phyloP scores from a whole-genome alignment of 768 basidiomycete genomes.

The Tulasnella sp. region DNA sequence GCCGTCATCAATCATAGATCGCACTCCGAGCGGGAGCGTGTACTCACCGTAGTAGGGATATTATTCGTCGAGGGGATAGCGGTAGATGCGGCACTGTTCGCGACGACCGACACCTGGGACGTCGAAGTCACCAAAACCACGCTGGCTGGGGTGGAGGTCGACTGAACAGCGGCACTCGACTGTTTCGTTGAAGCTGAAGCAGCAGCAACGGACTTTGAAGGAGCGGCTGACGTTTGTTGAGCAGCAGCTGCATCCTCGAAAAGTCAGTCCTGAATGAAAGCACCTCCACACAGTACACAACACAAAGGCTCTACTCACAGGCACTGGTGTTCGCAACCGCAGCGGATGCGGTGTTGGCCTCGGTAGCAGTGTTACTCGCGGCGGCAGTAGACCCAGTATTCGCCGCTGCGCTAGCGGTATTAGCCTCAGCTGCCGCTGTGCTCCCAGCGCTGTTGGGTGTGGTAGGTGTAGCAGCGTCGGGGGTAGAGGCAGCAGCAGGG shows the following conservation, averaged over 20 bases:
- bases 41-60: neutral
- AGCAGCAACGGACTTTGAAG: neutral
- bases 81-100: neutral
- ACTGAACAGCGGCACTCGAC: neutral
- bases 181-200: neutral
- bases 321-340: constrained; percentile 16
- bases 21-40: neutral
- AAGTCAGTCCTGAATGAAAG: neutral
- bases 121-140: constrained; percentile 22
- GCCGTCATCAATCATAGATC: too few relatives aligned
- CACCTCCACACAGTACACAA: neutral
- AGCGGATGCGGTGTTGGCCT: constrained; percentile 22
- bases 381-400: constrained; percentile 14
- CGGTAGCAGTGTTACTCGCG: constrained; percentile 17
- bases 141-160: constrained; percentile 32
- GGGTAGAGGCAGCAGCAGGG: constrained; percentile 13
- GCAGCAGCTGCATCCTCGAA: neutral
- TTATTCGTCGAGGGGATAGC: neutral
- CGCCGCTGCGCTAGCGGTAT: constrained; percentile 34
- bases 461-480: constrained; percentile 25
- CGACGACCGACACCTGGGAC: neutral
- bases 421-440: constrained; percentile 24
- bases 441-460: constrained; percentile 30
- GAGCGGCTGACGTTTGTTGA: neutral
- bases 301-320: neutral